Percentiles rank a stretch among this genome's conserved stretches.
Conservation (phyloP, 2,329 filamentous ascomycete species). For the Phialophora chinensis region DNA sequence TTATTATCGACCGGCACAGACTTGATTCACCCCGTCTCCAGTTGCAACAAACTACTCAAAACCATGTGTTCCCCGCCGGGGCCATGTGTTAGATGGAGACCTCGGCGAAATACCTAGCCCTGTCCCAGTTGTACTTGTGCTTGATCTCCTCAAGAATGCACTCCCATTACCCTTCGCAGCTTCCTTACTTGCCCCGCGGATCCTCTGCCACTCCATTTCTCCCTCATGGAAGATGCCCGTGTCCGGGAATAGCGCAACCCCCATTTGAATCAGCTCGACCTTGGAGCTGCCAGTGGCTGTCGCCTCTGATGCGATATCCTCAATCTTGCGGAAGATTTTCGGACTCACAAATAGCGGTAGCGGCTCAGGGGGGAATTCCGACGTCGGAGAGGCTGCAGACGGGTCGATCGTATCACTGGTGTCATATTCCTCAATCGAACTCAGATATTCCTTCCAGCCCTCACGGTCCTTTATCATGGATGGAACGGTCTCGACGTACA, state of each 20-base stretch:
- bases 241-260: background rate
- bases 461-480: background rate
- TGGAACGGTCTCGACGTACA: conserved; percentile 2
- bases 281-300: background rate
- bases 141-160: background rate
- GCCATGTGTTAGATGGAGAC: background rate
- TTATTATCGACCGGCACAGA: background rate
- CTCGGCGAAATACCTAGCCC: background rate
- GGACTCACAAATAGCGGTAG: background rate
- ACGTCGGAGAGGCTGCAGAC: background rate
- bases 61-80: background rate
- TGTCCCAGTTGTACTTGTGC: background rate
- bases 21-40: background rate
- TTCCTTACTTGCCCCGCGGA: background rate
- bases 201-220: background rate
- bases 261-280: background rate
- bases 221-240: background rate
- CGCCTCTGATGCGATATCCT: background rate
- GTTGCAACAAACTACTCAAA: background rate
- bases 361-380: background rate
- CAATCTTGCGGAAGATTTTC: background rate
- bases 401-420: background rate
- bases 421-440: background rate
- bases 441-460: background rate
- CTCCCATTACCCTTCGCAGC: background rate